These are phyloP conservation scores for Boletales sp. DNA, from an alignment of 768 basidiomycete genomes.

Conservation along the genomic window DNA sequence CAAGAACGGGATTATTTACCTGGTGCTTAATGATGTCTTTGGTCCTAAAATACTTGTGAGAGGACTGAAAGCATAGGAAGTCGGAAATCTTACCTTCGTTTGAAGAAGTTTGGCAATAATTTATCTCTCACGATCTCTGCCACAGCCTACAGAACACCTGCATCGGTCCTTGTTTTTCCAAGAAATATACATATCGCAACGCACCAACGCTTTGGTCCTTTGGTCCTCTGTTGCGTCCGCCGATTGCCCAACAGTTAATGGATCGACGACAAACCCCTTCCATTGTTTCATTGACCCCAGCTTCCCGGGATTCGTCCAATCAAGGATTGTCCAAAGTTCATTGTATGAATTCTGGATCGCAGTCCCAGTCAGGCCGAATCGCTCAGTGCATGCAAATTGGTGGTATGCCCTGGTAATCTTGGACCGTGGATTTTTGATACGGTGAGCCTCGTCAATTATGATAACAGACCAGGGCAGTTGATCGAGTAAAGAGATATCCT, in stretches of 20 bases:
- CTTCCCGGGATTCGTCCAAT: constrained; percentile 85
- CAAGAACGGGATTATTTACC: constrained; percentile 30
- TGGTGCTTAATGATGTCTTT: constrained; percentile 75
- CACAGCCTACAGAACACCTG: constrained; percentile 40
- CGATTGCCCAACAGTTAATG: constrained; percentile 67
- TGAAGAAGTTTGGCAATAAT: constrained; percentile 78
- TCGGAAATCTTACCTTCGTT: constrained; percentile 55
- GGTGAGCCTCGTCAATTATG: constrained; percentile 88
- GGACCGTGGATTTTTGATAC: constrained; percentile 75
- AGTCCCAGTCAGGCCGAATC: constrained; percentile 88
- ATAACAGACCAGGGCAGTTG: constrained; percentile 68
- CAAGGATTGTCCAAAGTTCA: constrained; percentile 89
- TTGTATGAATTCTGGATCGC: constrained; percentile 84
- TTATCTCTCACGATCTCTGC: constrained; percentile 60
- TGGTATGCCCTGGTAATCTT: constrained; percentile 68
- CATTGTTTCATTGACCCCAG: constrained; percentile 76
- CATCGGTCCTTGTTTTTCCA: neutral
- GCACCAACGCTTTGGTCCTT: constrained; percentile 49
- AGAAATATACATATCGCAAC: constrained; percentile 7
- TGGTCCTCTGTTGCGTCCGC: constrained; percentile 60
- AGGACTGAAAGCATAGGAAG: neutral
- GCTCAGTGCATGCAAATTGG: constrained; percentile 57
- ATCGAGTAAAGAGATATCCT: constrained; percentile 66
- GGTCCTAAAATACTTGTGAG: constrained; percentile 41
- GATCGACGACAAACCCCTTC: constrained; percentile 66